Conservation (phyloP, 2,329 filamentous ascomycete species). For the Tolypocladium pustulatum region DNA sequence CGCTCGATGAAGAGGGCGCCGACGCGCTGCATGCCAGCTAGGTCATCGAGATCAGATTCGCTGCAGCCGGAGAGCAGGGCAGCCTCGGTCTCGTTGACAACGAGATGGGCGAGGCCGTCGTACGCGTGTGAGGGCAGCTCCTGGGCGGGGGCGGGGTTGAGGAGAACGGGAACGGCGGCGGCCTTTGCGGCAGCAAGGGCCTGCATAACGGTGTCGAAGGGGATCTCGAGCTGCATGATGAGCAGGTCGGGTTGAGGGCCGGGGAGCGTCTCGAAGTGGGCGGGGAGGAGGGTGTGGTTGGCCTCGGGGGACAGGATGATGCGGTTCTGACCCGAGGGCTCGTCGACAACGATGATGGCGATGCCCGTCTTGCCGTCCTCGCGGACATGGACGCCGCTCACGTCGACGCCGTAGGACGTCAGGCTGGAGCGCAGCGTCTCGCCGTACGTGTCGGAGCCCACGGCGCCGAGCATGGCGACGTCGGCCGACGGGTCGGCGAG, state of each 20-base stretch:
- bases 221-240: conserved; percentile 72
- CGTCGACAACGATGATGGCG: conserved; percentile 67
- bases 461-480: conserved; percentile 64
- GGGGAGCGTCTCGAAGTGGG: conserved; percentile 22
- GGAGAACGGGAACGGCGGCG: conserved; percentile 50
- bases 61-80: conserved; percentile 53
- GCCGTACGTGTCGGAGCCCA: conserved; percentile 60
- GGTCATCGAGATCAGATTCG: conserved; percentile 36
- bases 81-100: conserved; percentile 88
- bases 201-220: conserved; percentile 51
- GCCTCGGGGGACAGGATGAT: conserved; percentile 66
- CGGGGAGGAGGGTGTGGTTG: conserved; percentile 41
- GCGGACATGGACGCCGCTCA: conserved; percentile 35
- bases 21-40: conserved; percentile 34
- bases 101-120: conserved; percentile 59
- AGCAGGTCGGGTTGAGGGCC: conserved; percentile 46
- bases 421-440: conserved; percentile 48
- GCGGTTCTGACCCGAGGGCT: conserved; percentile 62
- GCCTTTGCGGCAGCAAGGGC: conserved; percentile 42
- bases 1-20: conserved; percentile 50
- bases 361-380: conserved; percentile 50
- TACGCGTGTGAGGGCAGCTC: conserved; percentile 57
- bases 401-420: conserved; percentile 50
- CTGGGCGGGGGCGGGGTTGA: conserved; percentile 78
- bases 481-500: conserved; percentile 22